These are phyloP conservation scores for Dimocarpus longan DNA, from an alignment of 345 rosid species.

Conservation along the genomic window DNA sequence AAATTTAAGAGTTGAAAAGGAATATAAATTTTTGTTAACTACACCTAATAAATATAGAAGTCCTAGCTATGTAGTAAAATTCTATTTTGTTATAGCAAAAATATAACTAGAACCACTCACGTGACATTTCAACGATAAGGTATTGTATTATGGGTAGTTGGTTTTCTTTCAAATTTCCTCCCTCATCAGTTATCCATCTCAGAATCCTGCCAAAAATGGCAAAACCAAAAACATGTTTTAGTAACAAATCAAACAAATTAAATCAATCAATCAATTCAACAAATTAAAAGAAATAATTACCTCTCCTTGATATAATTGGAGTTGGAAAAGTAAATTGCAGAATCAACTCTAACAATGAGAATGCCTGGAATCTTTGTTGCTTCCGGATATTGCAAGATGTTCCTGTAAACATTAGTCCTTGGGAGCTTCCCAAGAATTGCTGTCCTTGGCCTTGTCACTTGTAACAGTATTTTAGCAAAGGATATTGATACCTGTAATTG, in stretches of 20 bases:
- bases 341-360: slow-evolving; percentile 78
- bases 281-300: slow-evolving; percentile 26
- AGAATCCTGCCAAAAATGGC: slow-evolving; percentile 46
- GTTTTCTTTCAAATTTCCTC: slow-evolving; percentile 42
- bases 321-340: slow-evolving; percentile 84
- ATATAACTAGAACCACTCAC: slow-evolving; percentile 31
- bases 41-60: too few relatives aligned
- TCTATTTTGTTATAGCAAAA: too few relatives aligned
- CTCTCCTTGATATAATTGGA: slow-evolving; percentile 78
- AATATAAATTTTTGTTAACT: too few relatives aligned
- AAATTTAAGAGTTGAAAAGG: too few relatives aligned
- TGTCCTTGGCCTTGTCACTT: slow-evolving; percentile 82
- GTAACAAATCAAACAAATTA: neutral
- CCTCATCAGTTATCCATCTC: slow-evolving; percentile 79
- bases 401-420: slow-evolving; percentile 63
- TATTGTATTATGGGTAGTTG: slow-evolving; percentile 50
- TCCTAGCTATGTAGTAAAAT: too few relatives aligned
- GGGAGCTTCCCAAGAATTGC: slow-evolving; percentile 81
- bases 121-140: slow-evolving; percentile 78
- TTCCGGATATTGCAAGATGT: slow-evolving; percentile 70
- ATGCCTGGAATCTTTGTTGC: slow-evolving; percentile 69
- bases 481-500: slow-evolving; percentile 65
- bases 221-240: neutral
- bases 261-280: too few relatives aligned
- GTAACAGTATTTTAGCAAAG: slow-evolving; percentile 78